Conservation (phyloP, 2,329 filamentous ascomycete species). For the Aurifilum marmelostoma region DNA sequence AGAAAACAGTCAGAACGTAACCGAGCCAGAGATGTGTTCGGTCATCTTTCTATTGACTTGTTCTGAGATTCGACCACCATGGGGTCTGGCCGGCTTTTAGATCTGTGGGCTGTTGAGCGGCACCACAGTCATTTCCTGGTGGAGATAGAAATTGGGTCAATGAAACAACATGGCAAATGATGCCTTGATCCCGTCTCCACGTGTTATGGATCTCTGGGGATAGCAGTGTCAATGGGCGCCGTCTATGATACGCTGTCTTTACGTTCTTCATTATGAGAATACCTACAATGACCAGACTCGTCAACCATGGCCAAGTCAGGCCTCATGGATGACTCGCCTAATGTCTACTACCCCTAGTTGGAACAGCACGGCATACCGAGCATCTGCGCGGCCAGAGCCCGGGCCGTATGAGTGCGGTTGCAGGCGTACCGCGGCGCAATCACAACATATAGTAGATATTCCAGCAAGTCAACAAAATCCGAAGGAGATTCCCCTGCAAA, state of each 20-base stretch:
- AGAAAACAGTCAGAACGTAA: neutral
- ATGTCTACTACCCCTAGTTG: neutral
- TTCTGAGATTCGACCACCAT: neutral
- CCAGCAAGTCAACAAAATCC: neutral
- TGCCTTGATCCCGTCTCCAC: neutral
- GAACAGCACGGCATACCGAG: neutral
- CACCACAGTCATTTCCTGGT: neutral
- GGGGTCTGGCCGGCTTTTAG: neutral
- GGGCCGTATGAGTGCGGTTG: neutral
- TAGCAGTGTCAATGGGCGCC: neutral
- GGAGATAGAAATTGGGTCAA: neutral
- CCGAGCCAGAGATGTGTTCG: neutral
- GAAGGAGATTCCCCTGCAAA: neutral
- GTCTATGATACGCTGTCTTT: neutral
- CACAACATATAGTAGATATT: neutral
- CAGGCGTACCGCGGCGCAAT: too few species aligned
- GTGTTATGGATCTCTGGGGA: neutral
- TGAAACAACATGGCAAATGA: neutral
- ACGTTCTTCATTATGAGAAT: neutral
- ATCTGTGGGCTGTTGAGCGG: neutral
- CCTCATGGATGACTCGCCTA: neutral
- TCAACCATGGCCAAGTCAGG: neutral
- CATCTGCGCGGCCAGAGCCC: neutral
- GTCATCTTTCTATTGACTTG: neutral
- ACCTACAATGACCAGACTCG: neutral